phyloP scores from a whole-genome alignment of 257 asterid species.

The Solanum sejunctum region DNA sequence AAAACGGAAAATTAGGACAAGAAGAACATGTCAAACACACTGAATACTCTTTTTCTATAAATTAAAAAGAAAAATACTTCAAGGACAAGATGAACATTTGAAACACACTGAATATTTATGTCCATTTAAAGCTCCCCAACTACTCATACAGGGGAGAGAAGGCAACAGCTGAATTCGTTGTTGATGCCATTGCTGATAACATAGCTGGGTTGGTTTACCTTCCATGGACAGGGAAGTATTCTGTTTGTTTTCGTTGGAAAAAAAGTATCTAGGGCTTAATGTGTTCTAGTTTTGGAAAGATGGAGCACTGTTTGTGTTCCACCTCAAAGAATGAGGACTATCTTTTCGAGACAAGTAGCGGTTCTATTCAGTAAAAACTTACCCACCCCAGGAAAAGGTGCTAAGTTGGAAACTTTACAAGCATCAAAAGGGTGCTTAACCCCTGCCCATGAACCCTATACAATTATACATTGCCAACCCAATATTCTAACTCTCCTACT shows the following conservation, averaged over 20 bases:
- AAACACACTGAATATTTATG: neutral
- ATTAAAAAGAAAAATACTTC: neutral
- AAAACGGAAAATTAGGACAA: neutral
- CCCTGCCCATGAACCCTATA: neutral
- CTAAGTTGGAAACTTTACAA: neutral
- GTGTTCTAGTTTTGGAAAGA: neutral
- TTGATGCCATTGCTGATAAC: constrained; percentile 70
- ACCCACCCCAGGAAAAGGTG: neutral
- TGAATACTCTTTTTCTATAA: neutral
- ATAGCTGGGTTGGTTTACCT: constrained; percentile 87
- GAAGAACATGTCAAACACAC: neutral
- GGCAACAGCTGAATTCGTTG: constrained; percentile 78
- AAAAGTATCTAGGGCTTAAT: neutral
- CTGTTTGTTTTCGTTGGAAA: neutral
- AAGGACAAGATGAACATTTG: neutral
- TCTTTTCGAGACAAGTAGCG: neutral
- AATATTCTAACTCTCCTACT: neutral
- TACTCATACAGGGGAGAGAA: constrained; percentile 65
- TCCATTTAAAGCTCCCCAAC: neutral
- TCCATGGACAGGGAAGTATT: constrained; percentile 18
- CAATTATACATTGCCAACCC: neutral
- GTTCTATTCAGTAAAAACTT: neutral
- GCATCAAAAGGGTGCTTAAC: neutral
- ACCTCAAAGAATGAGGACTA: neutral
- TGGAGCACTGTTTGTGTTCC: neutral